These are phyloP conservation scores for Parachlorella kessleri DNA, from an alignment of 139 green algal species.

Conservation along the genomic window DNA sequence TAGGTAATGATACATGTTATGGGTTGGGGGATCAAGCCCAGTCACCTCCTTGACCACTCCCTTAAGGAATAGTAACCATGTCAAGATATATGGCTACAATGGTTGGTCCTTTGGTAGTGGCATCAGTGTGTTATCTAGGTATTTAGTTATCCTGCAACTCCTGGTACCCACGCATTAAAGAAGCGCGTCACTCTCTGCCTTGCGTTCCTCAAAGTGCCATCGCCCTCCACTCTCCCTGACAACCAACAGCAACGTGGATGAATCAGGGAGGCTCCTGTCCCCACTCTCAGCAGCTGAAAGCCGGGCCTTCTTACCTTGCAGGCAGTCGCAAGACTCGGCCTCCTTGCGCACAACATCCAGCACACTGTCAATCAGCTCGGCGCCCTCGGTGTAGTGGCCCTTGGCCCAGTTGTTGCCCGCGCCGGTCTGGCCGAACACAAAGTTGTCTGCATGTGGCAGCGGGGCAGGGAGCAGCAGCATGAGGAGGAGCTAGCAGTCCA, in stretches of 20 bases:
- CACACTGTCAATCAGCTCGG: slow-evolving; percentile 96
- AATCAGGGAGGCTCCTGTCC: no score
- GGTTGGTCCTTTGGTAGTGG: no score
- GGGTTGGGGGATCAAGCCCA: no score
- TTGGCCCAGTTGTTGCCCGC: slow-evolving; percentile 99
- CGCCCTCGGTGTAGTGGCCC: slow-evolving; percentile 98
- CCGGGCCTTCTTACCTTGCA: slow-evolving; percentile 74
- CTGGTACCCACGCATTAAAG: no score
- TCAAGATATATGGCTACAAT: no score
- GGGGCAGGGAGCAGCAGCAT: not conserved
- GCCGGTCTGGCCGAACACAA: slow-evolving; percentile 91
- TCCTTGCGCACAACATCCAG: slow-evolving; percentile 99
- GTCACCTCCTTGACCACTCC: no score
- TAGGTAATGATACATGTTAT: not conserved
- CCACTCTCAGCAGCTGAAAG: no score
- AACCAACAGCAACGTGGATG: not conserved
- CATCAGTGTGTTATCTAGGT: no score
- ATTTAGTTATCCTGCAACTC: no score
- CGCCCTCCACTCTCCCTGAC: no score
- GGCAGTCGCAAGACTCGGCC: slow-evolving; percentile 96
- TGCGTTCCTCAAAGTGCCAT: not conserved
- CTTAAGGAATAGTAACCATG: no score
- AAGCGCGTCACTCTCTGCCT: not conserved
- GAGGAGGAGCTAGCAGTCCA: not conserved
- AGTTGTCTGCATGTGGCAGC: slow-evolving; percentile 68